Conservation (phyloP, 345 rosid genomes). For the Populus pruinosa region DNA sequence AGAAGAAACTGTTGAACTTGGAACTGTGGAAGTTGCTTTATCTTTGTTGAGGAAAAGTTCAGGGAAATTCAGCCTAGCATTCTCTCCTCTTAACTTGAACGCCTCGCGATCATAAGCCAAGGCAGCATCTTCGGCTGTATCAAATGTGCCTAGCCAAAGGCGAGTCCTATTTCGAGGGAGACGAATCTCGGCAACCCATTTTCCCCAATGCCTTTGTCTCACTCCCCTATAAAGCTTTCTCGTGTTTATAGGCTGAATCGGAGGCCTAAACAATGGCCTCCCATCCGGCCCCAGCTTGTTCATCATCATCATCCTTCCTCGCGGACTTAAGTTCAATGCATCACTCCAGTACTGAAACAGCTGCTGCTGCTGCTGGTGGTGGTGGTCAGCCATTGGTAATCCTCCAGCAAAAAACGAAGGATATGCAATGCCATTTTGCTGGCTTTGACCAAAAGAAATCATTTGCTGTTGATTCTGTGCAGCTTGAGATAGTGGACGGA, state of each 20-base stretch:
- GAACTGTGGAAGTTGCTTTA: slow-evolving; percentile 25
- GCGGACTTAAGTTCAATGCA: slow-evolving; percentile 62
- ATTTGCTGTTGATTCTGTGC: slow-evolving; percentile 43
- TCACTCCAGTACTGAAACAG: slow-evolving; percentile 62
- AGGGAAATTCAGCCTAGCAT: slow-evolving; percentile 83
- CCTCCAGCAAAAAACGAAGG: slow-evolving; percentile 36
- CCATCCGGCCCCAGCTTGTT: slow-evolving; percentile 59
- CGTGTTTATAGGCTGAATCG: slow-evolving; percentile 61
- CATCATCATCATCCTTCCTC: slow-evolving; percentile 81
- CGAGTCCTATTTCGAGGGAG: slow-evolving; percentile 85
- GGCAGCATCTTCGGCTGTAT: slow-evolving; percentile 90
- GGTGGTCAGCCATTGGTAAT: slow-evolving; percentile 28
- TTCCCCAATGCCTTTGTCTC: slow-evolving; percentile 95
- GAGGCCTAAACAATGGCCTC: slow-evolving; percentile 48
- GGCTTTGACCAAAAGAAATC: slow-evolving; percentile 71
- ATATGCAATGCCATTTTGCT: slow-evolving; percentile 24
- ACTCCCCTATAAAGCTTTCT: slow-evolving; percentile 90
- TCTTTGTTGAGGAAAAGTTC: slow-evolving; percentile 68
- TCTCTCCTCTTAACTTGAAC: slow-evolving; percentile 77
- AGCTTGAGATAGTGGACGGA: slow-evolving; percentile 29
- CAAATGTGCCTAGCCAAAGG: slow-evolving; percentile 96
- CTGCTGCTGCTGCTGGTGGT: slow-evolving; percentile 39
- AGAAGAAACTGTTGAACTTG: slow-evolving; percentile 30
- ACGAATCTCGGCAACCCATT: slow-evolving; percentile 99
- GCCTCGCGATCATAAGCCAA: slow-evolving; percentile 92